phyloP scores from a whole-genome alignment of 2,329 filamentous ascomycete species.

The Raffaelea ambrosiae region DNA sequence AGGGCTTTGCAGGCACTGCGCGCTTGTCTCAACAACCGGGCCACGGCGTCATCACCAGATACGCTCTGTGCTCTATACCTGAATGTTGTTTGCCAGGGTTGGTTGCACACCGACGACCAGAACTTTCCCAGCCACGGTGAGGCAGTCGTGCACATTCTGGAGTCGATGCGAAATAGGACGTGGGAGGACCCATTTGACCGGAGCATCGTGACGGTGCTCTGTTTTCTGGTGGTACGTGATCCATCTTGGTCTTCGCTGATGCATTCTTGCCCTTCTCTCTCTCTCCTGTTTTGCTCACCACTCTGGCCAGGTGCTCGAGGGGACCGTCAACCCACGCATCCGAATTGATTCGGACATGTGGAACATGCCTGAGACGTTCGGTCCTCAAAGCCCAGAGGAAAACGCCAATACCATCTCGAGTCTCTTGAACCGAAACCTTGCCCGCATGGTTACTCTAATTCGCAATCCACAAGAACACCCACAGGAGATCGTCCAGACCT shows the following conservation, averaged over 20 bases:
- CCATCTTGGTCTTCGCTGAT: neutral
- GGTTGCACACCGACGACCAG: conserved; percentile 5
- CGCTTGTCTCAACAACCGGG: neutral
- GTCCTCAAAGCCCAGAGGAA: neutral
- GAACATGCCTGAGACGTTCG: conserved; percentile 1
- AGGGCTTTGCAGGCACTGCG: conserved; percentile 6
- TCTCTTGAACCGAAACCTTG: conserved; percentile 1
- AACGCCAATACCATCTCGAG: neutral
- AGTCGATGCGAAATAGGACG: neutral
- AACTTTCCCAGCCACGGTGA: conserved; percentile 7
- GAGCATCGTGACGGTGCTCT: conserved; percentile 4
- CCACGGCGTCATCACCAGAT: neutral
- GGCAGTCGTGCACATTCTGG: conserved; percentile 8
- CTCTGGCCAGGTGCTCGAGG: conserved; percentile 8
- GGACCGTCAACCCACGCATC: conserved; percentile 10
- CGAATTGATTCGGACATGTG: conserved; percentile 5
- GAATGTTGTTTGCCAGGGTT: conserved; percentile 9
- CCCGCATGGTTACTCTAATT: neutral
- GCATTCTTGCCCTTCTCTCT: neutral
- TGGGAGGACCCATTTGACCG: conserved; percentile 3
- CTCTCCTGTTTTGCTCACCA: neutral
- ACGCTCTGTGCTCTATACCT: conserved; percentile 11
- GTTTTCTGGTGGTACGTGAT: conserved; percentile 6
- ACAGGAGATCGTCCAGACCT: neutral
- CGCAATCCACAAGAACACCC: neutral